Base-by-base conservation (phyloP, 208 protist genomes). In the Leishmania lainsoni region DNA sequence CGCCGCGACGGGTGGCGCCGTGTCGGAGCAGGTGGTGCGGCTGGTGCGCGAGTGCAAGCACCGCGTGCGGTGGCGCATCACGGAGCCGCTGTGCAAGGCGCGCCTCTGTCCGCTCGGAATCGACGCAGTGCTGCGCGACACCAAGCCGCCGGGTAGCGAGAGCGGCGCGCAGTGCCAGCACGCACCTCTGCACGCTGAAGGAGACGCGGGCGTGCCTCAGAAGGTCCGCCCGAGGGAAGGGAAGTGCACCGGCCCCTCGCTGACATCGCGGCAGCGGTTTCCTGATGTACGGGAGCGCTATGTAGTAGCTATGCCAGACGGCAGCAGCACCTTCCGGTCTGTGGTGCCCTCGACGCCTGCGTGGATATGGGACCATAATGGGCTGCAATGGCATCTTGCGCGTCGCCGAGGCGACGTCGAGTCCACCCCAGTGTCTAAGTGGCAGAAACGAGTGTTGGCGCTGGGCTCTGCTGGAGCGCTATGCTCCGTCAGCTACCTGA, bases 21-120 rank as follows among this genome's bases (percentile, higher is more conserved):
- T 75, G 22, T 81, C 77, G 58, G 58, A 72, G 70, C 74, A 80
- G 81, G 78, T 76, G 54, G 74, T 48, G 75, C 80, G 80, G 75
- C 80, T 83, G 75, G 52, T 83, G 61, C 52, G 49, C 12, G 80
- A 83, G 65, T 83, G 80, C 35, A 65, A 45, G 29, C 72, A 26
- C 51, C 66, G 74, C 6, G 20, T 83, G 17, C 45, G 20, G 49
- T 35, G 4, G 2, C 48, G 75, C 6, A 32, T 59, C n/a, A 79
- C 65, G 35, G n/a, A 59, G n/a, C 35, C 35, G 26, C 70, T 73
- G 29, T 76, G 39, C 66, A 52, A 48, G 4, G 17, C 26, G 17
- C 80, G 66, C 3, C 0, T 20, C 0, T 49, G 32, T 20, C 80
- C 80, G 5, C 80, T 76, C 3, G 75, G 80, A 16, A n/a, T 83